phyloP scores from a whole-genome alignment of 2,329 filamentous ascomycete genomes.

The Zalaria obscura region DNA sequence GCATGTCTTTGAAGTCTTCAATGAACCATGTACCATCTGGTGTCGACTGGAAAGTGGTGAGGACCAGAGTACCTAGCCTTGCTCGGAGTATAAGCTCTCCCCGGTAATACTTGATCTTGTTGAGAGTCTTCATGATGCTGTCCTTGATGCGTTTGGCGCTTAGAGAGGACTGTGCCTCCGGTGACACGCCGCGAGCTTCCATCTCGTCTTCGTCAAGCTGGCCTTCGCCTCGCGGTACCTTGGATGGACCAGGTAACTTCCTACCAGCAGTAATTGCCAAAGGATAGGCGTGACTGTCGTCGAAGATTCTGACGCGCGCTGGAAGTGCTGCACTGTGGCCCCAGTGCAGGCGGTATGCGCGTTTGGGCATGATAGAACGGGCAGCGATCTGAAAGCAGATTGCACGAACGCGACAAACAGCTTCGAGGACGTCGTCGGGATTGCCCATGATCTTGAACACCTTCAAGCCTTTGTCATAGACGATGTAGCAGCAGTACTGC shows the following conservation, averaged over 20 bases:
- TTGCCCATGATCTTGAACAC: constrained; percentile 19
- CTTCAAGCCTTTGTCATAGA: constrained; percentile 14
- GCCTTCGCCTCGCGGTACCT: too few relatives aligned
- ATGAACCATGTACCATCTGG: constrained; percentile 10
- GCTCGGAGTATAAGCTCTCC: constrained; percentile 19
- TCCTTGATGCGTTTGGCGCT: too few relatives aligned
- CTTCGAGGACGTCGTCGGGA: constrained; percentile 12
- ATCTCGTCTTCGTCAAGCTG: too few relatives aligned
- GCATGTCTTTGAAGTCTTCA: constrained; percentile 17
- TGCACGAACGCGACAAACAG: constrained; percentile 20
- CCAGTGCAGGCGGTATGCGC: constrained; percentile 14
- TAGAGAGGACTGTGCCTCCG: too few relatives aligned
- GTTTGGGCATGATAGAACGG: constrained; percentile 10
- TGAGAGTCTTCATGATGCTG: constrained; percentile 11
- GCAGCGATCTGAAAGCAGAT: constrained; percentile 23
- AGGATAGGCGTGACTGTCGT: too few relatives aligned
- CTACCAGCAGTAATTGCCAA: too few relatives aligned
- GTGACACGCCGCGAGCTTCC: too few relatives aligned
- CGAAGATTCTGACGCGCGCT: too few relatives aligned
- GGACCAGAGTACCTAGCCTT: constrained; percentile 18
- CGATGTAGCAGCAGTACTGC: constrained; percentile 25
- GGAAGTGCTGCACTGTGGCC: background rate
- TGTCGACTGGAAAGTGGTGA: constrained; percentile 11
- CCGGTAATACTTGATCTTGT: constrained; percentile 17
- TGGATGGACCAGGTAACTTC: too few relatives aligned